Percentiles rank a stretch among this genome's conserved stretches.
Conservation (phyloP, 2,329 filamentous ascomycete species). For the Ophiostoma triangulosporum region DNA sequence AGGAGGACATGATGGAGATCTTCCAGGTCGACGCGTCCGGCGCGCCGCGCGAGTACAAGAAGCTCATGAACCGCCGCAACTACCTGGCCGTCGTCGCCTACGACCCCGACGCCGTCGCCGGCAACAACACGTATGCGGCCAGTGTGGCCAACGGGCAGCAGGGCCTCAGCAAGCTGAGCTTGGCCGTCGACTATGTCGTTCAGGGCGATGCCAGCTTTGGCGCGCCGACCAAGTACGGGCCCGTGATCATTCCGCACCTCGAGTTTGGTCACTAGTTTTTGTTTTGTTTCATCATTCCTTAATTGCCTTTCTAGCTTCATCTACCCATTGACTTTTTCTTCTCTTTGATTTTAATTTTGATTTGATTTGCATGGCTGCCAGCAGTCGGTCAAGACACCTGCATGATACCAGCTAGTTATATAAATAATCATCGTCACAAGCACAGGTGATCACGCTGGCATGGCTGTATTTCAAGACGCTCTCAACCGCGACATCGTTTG, state of each 20-base stretch:
- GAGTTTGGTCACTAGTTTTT: constrained; percentile 50
- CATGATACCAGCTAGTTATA: not conserved
- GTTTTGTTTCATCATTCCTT: constrained; percentile 2
- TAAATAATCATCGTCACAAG: too few relatives aligned
- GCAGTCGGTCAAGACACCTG: not conserved
- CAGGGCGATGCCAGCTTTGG: constrained; percentile 63
- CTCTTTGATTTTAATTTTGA: not conserved
- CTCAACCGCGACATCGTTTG: too few relatives aligned
- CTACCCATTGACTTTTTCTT: too few relatives aligned
- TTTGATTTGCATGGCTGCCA: not conserved
- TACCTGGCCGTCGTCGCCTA: constrained; percentile 91
- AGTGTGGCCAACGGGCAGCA: constrained; percentile 19
- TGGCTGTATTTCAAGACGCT: too few relatives aligned
- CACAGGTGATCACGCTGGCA: too few relatives aligned
- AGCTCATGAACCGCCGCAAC: constrained; percentile 85
- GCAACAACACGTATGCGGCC: constrained; percentile 19
- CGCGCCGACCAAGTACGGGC: constrained; percentile 83
- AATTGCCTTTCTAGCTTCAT: too few relatives aligned
- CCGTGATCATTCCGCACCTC: constrained; percentile 82
- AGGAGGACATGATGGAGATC: constrained; percentile 99
- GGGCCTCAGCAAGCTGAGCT: constrained; percentile 54
- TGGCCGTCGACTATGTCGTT: constrained; percentile 94
- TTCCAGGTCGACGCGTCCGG: constrained; percentile 90
- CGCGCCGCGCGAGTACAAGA: constrained; percentile 67
- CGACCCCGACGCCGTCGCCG: constrained; percentile 61